Evolutionary conservation across 371 early-diverging fungal species (phyloP), one percentile per base, ranked within the genome.

Genomic region (Syncephalastrum contaminatum): DNA sequence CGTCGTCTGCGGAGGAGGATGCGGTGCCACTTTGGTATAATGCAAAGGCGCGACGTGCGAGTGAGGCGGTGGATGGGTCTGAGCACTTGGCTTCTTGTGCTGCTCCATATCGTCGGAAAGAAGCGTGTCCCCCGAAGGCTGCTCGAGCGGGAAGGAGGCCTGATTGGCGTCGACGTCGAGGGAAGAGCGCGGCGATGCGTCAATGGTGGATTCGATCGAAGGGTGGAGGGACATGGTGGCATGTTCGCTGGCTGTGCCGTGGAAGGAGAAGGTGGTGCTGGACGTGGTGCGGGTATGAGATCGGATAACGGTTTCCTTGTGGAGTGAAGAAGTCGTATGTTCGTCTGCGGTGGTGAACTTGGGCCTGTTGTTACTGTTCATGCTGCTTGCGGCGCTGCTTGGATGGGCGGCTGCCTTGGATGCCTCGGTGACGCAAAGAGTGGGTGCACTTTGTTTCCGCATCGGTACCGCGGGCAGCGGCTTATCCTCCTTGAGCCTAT

Each of bases 171-270:
- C 48, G 14, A 59, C 60, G 45, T 67, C 67, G 10, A 59, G 53
- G 3, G 73, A 73, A 4, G 71, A 71, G 24, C 64, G 65, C 10
- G 78, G 75, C 0, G 78, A 70, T 20, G 78, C 71, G 19, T 70
- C 78, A 49, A 73, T 62, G 12, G 64, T 63, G 19, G 78, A 75
- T 51, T 78, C 78, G 10, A 72, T 70, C 21, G 78, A 75, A 13
- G 72, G 75, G 53, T 75, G 66, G 1, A 73, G 56, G 14, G 67
- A 70, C 48, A 56, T 57, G 5, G 56, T 54, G 21, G 62, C 56
- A 25, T 56, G 48, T 30, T 62, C 62, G 16, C 62, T 62, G 7
- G 25, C 21, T 39, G 48, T 52, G 43, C 60, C 59, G 21, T 62
- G 62, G 12, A 57, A 66, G 1, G 58, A 58, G 22, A 62, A 56